These are phyloP conservation scores for Colletotrichum tropicale DNA, from an alignment of 2,329 filamentous ascomycete species.

Conservation along the genomic window DNA sequence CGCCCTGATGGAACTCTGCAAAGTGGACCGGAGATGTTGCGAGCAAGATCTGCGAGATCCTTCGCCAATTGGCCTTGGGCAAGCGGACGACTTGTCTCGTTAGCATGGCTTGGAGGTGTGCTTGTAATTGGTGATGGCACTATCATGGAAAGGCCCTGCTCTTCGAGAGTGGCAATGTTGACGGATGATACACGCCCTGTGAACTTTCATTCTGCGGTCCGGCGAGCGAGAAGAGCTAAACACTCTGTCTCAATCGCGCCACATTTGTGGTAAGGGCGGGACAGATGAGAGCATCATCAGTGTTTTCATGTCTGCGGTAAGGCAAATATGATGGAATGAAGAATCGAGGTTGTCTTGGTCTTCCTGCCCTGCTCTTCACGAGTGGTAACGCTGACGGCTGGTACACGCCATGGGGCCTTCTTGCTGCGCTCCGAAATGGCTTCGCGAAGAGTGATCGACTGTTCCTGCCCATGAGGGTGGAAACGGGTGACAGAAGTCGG, in stretches of 20 bases:
- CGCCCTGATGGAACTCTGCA: neutral
- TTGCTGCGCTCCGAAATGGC: neutral
- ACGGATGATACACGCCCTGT: neutral
- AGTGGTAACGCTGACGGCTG: neutral
- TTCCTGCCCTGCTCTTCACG: neutral
- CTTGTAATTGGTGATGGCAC: neutral
- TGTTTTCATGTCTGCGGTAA: neutral
- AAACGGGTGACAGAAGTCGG: neutral
- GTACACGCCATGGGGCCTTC: neutral
- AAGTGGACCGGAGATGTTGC: neutral
- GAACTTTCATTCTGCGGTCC: neutral
- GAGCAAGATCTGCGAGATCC: neutral
- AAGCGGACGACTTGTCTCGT: neutral
- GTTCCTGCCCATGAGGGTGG: neutral
- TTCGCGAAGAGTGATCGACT: neutral
- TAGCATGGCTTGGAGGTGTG: neutral
- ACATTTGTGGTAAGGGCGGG: neutral
- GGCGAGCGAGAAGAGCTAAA: neutral
- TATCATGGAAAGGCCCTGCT: neutral
- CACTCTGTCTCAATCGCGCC: neutral
- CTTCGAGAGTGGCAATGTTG: neutral
- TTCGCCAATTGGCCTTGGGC: neutral
- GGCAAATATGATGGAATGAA: neutral
- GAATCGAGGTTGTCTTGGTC: neutral
- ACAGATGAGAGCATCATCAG: neutral